Conservation (phyloP, 768 basidiomycete genomes). For the Agaricus bisporus region DNA sequence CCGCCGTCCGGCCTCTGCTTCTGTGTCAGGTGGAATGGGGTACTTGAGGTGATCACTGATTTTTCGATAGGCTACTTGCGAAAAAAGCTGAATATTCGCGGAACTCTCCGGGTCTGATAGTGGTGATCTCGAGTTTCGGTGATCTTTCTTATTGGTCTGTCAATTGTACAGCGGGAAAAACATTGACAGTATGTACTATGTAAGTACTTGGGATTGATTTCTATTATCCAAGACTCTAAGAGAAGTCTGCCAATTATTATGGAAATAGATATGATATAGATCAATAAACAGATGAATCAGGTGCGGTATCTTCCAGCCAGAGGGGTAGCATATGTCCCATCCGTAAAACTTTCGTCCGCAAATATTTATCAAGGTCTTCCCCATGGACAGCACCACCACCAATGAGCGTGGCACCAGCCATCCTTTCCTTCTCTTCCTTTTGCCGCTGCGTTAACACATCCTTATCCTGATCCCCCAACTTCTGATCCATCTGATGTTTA, state of each 20-base stretch:
- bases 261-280: conserved; percentile 6
- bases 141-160: no score
- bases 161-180: no score
- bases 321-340: conserved; percentile 94
- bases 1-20: no score
- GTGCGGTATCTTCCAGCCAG: conserved; percentile 32
- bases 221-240: background rate
- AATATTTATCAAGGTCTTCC: conserved; percentile 88
- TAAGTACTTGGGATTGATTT: no score
- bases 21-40: no score
- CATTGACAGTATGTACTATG: no score
- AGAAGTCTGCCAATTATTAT: background rate
- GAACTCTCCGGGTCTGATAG: no score
- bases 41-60: no score
- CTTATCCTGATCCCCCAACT: conserved; percentile 13
- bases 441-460: conserved; percentile 14
- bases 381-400: conserved; percentile 74
- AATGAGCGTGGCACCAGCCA: conserved; percentile 70
- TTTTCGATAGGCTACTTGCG: no score
- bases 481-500: conserved; percentile 24
- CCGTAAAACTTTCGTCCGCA: conserved; percentile 90
- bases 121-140: no score
- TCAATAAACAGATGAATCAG: conserved; percentile 17
- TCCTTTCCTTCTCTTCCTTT: conserved; percentile 30
- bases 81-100: no score